Evolutionary conservation across 805 yeast genomes (phyloP).

Genomic region (Lipomyces kockii): DNA sequence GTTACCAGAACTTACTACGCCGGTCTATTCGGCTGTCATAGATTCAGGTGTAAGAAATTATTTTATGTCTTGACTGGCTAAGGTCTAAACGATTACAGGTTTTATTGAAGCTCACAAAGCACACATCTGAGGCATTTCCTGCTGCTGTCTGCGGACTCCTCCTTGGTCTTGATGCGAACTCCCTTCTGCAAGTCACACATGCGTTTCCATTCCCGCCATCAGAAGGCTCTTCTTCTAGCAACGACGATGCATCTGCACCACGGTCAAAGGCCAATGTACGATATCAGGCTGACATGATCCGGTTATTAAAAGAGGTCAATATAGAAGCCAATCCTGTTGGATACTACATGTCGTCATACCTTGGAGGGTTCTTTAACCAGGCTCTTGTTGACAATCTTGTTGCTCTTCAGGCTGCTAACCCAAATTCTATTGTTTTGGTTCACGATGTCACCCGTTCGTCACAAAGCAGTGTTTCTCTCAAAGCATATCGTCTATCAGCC

Average conservation of each 20-base stretch:
- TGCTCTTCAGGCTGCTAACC: conserved; percentile 62
- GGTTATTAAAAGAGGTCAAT: conserved; percentile 63
- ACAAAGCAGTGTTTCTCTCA: conserved; percentile 64
- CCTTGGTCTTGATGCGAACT: conserved; percentile 64
- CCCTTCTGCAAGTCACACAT: conserved; percentile 56
- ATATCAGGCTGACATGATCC: conserved; percentile 71
- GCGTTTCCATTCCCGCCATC: conserved; percentile 66
- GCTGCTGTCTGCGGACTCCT: conserved; percentile 70
- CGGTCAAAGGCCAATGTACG: conserved; percentile 64
- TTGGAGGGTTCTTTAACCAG: conserved; percentile 71
- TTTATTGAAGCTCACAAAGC: conserved; percentile 66
- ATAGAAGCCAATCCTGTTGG: conserved; percentile 75
- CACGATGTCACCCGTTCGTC: conserved; percentile 62
- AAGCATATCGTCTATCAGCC: conserved; percentile 69
- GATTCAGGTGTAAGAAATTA: conserved; percentile 35
- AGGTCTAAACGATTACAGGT: conserved; percentile 38
- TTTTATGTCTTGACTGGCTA: conserved; percentile 29
- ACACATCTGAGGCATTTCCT: conserved; percentile 67
- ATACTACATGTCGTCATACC: conserved; percentile 74
- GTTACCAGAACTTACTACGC: conserved; percentile 35
- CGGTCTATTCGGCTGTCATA: conserved; percentile 30
- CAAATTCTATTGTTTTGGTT: conserved; percentile 57
- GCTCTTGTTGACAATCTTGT: conserved; percentile 68
- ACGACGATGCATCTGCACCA: conserved; percentile 63
- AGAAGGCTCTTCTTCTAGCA: conserved; percentile 45